Evolutionary conservation across 768 basidiomycete genomes (phyloP).

Genomic region (Lactifluus hygrophoroides): DNA sequence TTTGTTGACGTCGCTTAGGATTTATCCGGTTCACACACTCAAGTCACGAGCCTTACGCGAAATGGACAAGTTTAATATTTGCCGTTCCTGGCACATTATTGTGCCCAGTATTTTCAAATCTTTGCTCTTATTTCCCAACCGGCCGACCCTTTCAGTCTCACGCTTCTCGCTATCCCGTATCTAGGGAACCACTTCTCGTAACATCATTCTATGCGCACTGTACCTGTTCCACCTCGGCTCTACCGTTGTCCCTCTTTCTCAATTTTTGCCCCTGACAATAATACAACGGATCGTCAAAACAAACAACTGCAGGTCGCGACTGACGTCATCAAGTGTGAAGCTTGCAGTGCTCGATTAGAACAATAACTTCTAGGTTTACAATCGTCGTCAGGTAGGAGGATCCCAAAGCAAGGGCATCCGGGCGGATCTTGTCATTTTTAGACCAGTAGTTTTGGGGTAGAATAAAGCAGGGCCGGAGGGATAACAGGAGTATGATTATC

Average conservation of each 20-base stretch:
- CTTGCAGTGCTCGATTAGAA: not conserved
- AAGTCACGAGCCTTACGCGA: conserved; percentile 14
- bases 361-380: not conserved
- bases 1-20: conserved; percentile 3
- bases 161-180: conserved; percentile 3
- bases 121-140: conserved; percentile 10
- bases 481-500: too few relatives aligned
- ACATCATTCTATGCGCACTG: not conserved
- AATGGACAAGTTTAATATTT: conserved; percentile 6
- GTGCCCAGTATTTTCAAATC: not conserved
- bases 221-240: not conserved
- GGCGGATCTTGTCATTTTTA: not conserved
- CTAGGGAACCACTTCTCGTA: conserved; percentile 11
- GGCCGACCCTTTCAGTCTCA: conserved; percentile 2
- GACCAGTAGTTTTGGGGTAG: too few relatives aligned
- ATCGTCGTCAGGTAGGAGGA: not conserved
- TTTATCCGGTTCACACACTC: not conserved
- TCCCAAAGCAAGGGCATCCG: not conserved
- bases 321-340: conserved; percentile 2
- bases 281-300: too few relatives aligned
- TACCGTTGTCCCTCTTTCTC: not conserved
- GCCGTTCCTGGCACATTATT: conserved; percentile 14
- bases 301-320: not conserved
- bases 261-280: too few relatives aligned
- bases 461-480: not conserved